These are phyloP conservation scores for Citrus reticulata DNA, from an alignment of 345 rosid genomes.

Conservation along the genomic window DNA sequence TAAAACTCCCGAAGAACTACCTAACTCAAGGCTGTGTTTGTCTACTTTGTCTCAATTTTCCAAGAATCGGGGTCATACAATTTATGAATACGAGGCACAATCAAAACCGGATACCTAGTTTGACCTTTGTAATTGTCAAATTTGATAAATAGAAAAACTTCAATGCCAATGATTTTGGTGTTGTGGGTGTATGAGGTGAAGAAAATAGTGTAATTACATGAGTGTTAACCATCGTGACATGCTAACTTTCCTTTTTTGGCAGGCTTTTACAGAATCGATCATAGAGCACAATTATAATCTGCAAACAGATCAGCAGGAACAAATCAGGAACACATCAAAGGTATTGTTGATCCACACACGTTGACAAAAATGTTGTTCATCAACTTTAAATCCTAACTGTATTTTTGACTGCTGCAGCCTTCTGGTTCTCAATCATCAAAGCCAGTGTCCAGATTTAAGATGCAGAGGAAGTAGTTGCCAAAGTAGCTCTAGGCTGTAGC, in stretches of 20 bases:
- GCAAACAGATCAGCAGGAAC: slow-evolving; percentile 22
- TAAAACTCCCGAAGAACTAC: not conserved
- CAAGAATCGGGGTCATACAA: not conserved
- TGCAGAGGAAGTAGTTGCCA: slow-evolving; percentile 54
- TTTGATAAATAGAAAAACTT: not conserved
- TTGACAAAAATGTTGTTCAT: not conserved
- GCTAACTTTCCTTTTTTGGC: slow-evolving; percentile 1
- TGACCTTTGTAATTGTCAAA: not conserved
- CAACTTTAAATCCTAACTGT: not conserved
- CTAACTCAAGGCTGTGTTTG: not conserved
- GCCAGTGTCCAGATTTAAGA: slow-evolving; percentile 81
- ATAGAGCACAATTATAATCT: slow-evolving; percentile 50
- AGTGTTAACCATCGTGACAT: not conserved
- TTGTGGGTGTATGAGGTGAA: no score
- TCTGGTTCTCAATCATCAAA: slow-evolving; percentile 52
- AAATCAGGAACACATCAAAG: slow-evolving; percentile 36
- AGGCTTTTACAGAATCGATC: slow-evolving; percentile 80
- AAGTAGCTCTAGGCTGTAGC: not conserved
- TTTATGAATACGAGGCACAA: not conserved
- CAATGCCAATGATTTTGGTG: not conserved
- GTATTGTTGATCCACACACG: slow-evolving; percentile 21
- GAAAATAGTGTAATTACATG: not conserved
- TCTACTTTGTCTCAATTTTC: slow-evolving; percentile 1
- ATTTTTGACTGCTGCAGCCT: slow-evolving; percentile 34
- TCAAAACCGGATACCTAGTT: slow-evolving; percentile 12